Percentiles rank a stretch among this genome's conserved stretches.
Conservation (phyloP, 169 alveolate species). For the Fabrea salina region DNA sequence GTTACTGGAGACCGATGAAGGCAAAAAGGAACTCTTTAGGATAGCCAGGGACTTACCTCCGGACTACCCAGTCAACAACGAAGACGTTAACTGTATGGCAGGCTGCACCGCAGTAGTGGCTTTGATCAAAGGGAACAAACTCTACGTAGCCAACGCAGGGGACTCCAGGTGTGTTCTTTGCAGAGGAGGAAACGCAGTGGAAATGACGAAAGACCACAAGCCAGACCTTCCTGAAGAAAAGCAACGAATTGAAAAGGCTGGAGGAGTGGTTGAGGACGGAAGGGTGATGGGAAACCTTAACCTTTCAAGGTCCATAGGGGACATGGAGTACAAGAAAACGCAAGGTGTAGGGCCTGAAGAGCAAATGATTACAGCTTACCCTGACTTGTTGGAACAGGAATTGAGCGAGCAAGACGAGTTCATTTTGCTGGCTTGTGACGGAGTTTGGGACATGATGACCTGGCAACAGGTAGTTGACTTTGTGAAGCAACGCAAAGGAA, state of each 20-base stretch:
- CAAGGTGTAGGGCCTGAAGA: constrained; percentile 46
- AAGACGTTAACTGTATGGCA: constrained; percentile 32
- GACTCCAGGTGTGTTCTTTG: constrained; percentile 85
- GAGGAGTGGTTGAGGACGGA: constrained; percentile 82
- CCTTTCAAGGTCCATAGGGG: constrained; percentile 80
- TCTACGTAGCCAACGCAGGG: constrained; percentile 85
- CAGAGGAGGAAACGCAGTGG: constrained; percentile 45
- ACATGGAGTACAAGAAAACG: constrained; percentile 72
- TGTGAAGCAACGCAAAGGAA: constrained; percentile 35
- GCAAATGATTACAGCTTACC: constrained; percentile 70
- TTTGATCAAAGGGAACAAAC: constrained; percentile 47
- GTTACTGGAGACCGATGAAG: constrained; percentile 51
- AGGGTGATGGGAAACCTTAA: constrained; percentile 75
- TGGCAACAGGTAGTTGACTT: constrained; percentile 64
- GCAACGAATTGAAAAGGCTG: constrained; percentile 75
- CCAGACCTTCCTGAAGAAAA: constrained; percentile 83
- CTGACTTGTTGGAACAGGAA: constrained; percentile 66
- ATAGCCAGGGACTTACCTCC: constrained; percentile 24
- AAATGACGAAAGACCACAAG: constrained; percentile 82
- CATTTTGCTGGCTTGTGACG: constrained; percentile 85
- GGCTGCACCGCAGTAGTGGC: constrained; percentile 82
- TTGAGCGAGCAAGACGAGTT: constrained; percentile 53
- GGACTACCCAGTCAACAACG: background rate
- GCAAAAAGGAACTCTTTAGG: constrained; percentile 43
- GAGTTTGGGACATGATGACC: constrained; percentile 81